Evolutionary conservation across 352 stramenopile species (phyloP).

Genomic region (Blastocystis sp.): DNA sequence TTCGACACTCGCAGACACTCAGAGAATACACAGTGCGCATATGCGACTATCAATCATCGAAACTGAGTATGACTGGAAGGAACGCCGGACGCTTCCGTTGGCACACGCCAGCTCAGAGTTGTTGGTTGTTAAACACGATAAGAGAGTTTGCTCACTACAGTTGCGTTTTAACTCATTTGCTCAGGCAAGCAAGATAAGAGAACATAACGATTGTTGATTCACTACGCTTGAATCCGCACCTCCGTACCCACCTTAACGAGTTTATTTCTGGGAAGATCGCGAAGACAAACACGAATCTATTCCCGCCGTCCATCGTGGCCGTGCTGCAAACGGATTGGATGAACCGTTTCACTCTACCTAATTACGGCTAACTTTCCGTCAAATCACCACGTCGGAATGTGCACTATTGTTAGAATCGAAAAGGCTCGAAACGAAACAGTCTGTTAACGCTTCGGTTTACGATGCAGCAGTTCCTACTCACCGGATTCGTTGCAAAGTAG

Average conservation of each 20-base stretch:
- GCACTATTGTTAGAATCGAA: too few relatives aligned
- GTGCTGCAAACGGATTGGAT: too few relatives aligned
- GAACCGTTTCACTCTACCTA: too few relatives aligned
- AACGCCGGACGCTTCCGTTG: too few relatives aligned
- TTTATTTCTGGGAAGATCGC: not conserved
- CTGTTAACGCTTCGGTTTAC: too few relatives aligned
- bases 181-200: not conserved
- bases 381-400: too few relatives aligned
- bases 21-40: too few relatives aligned
- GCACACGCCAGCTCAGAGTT: not conserved
- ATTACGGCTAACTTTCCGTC: too few relatives aligned
- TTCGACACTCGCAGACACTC: too few relatives aligned
- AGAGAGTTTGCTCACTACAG: not conserved
- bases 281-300: not conserved
- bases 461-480: not conserved
- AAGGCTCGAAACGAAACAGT: too few relatives aligned
- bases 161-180: not conserved
- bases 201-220: not conserved
- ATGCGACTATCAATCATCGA: too few relatives aligned
- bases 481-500: conserved; percentile 38
- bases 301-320: not conserved
- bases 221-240: not conserved
- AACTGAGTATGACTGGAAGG: too few relatives aligned
- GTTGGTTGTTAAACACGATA: not conserved
- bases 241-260: not conserved